phyloP scores from a whole-genome alignment of 768 basidiomycete species.

The Suillus lakei region DNA sequence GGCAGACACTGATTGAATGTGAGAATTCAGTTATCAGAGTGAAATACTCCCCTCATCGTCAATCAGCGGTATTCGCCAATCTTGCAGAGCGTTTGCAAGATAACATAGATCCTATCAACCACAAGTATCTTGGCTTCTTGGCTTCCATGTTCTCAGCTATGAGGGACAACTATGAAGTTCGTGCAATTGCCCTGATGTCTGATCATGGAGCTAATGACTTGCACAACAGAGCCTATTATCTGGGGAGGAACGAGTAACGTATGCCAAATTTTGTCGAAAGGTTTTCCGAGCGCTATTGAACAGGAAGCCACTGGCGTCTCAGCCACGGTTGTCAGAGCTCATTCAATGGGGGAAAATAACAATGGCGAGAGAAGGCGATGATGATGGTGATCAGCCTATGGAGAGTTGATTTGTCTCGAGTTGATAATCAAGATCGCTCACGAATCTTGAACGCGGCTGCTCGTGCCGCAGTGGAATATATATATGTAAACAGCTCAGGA shows the following conservation, averaged over 20 bases:
- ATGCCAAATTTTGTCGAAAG: conserved; percentile 40
- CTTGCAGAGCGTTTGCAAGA: conserved; percentile 40
- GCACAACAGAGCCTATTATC: conserved; percentile 16
- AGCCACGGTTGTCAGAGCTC: conserved; percentile 37
- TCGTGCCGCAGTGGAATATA: neutral
- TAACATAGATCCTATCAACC: conserved; percentile 39
- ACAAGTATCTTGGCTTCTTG: conserved; percentile 45
- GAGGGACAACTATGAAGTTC: conserved; percentile 51
- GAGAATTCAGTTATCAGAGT: conserved; percentile 8
- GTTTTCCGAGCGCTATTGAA: conserved; percentile 34
- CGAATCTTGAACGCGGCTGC: neutral
- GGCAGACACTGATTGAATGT: conserved; percentile 41
- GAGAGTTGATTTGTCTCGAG: neutral
- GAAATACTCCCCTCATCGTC: neutral
- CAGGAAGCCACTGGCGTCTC: conserved; percentile 36
- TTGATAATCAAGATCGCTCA: neutral
- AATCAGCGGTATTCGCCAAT: conserved; percentile 49
- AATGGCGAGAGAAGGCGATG: conserved; percentile 17
- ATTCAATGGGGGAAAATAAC: conserved; percentile 34
- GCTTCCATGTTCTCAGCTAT: conserved; percentile 56
- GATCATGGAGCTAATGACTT: conserved; percentile 8
- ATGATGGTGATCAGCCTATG: neutral
- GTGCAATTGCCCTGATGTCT: conserved; percentile 11
- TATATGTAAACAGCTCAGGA: neutral
- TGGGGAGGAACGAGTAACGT: conserved; percentile 29